These are phyloP conservation scores for Candida patagonica DNA, from an alignment of 805 yeast species.

Conservation along the genomic window DNA sequence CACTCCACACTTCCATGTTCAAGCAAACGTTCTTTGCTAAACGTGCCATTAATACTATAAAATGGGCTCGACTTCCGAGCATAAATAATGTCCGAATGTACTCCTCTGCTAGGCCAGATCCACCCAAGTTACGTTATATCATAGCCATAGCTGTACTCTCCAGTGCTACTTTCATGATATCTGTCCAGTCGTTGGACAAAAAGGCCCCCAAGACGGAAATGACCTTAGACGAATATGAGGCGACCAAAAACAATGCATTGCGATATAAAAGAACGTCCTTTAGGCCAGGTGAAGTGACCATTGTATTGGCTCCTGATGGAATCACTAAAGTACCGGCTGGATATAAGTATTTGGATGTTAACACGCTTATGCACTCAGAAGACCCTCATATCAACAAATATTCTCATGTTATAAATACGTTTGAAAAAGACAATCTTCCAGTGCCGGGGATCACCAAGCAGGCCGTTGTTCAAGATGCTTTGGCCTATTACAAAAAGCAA, in stretches of 20 bases:
- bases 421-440: slow-evolving; percentile 72
- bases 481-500: slow-evolving; percentile 31
- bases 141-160: slow-evolving; percentile 25
- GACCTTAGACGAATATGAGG: slow-evolving; percentile 6
- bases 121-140: slow-evolving; percentile 27
- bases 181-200: slow-evolving; percentile 23
- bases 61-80: neutral
- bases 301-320: slow-evolving; percentile 81
- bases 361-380: slow-evolving; percentile 77
- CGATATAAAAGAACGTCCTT: slow-evolving; percentile 35
- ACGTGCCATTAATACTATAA: neutral
- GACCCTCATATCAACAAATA: slow-evolving; percentile 58
- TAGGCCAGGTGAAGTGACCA: slow-evolving; percentile 56
- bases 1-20: neutral
- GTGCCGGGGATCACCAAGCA: slow-evolving; percentile 83
- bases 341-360: slow-evolving; percentile 79
- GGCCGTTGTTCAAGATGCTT: slow-evolving; percentile 67
- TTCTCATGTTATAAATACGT: slow-evolving; percentile 72
- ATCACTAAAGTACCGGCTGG: slow-evolving; percentile 68
- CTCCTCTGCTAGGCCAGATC: slow-evolving; percentile 10
- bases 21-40: slow-evolving; percentile 1
- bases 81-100: neutral
- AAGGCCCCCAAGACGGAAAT: slow-evolving; percentile 28
- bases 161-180: slow-evolving; percentile 26
- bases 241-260: slow-evolving; percentile 4